Evolutionary conservation across 2,329 filamentous ascomycete genomes (phyloP).

Genomic region (Taxawa tesnikishii): DNA sequence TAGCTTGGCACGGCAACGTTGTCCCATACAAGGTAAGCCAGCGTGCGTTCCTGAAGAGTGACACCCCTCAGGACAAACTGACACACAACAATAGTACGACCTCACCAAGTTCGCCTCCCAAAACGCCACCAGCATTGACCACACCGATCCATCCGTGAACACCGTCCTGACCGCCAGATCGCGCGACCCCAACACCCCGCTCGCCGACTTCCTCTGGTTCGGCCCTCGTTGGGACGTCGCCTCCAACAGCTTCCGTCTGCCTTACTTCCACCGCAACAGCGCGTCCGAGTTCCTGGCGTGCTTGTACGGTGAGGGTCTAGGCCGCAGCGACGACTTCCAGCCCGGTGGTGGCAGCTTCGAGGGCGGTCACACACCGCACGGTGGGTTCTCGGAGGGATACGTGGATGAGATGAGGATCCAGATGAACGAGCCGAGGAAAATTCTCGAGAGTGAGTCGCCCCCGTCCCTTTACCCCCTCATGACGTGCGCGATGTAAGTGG

Average conservation of each 20-base stretch:
- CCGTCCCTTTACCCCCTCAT: not conserved
- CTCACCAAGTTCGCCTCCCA: constrained; percentile 34
- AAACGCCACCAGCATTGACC: constrained; percentile 25
- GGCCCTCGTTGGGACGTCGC: constrained; percentile 26
- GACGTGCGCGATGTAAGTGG: too few relatives aligned
- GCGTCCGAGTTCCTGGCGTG: constrained; percentile 25
- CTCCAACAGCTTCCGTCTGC: constrained; percentile 24
- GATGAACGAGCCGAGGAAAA: constrained; percentile 29
- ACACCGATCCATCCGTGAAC: constrained; percentile 26
- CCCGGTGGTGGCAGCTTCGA: constrained; percentile 25
- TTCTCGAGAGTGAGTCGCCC: constrained; percentile 22
- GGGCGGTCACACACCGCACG: constrained; percentile 24
- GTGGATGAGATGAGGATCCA: constrained; percentile 33
- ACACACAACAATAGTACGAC: constrained; percentile 31
- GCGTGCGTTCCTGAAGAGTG: not conserved
- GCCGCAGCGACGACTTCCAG: constrained; percentile 30
- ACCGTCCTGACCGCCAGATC: constrained; percentile 25
- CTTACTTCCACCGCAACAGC: constrained; percentile 26
- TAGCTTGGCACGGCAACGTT: constrained; percentile 28
- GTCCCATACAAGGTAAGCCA: constrained; percentile 29
- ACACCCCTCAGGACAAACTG: not conserved
- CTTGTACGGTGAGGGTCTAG: constrained; percentile 23
- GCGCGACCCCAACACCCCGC: constrained; percentile 21
- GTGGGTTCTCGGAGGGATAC: constrained; percentile 31
- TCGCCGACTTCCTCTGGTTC: constrained; percentile 26